Evolutionary conservation across 1,284 basidiomycete genomes (phyloP).

Genomic region (Ceratobasidium papillatum): DNA sequence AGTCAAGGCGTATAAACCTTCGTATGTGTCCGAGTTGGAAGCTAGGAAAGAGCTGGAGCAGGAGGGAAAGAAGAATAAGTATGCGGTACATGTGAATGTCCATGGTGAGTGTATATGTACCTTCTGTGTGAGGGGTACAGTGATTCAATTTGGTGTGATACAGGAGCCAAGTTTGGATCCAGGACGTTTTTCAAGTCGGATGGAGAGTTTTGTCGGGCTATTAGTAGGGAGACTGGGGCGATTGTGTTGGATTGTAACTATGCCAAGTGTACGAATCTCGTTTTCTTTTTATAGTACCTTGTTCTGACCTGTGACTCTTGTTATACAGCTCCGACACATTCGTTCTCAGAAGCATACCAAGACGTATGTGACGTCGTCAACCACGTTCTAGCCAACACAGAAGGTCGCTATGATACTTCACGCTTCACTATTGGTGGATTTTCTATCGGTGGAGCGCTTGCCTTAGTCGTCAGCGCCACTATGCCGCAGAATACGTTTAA

Average conservation of each 20-base stretch:
- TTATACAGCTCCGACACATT: neutral
- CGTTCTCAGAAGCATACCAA: slow-evolving; percentile 25
- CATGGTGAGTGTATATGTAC: neutral
- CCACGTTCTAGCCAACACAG: slow-evolving; percentile 3
- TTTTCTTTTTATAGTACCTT: neutral
- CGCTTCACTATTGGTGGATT: slow-evolving; percentile 22
- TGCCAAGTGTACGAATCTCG: neutral
- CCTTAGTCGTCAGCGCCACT: slow-evolving; percentile 23
- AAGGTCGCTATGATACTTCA: neutral
- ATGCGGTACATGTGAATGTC: slow-evolving; percentile 39
- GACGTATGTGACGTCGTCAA: slow-evolving; percentile 2
- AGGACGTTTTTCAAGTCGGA: neutral
- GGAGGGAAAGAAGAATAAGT: neutral
- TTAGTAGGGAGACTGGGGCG: slow-evolving; percentile 18
- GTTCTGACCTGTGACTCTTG: neutral
- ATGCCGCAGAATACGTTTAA: slow-evolving; percentile 16
- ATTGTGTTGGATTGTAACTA: slow-evolving; percentile 21
- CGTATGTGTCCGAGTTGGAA: neutral
- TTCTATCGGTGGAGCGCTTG: slow-evolving; percentile 22
- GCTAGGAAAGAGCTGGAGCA: neutral
- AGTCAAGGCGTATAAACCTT: slow-evolving; percentile 16
- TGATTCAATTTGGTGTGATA: neutral
- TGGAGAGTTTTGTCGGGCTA: slow-evolving; percentile 11
- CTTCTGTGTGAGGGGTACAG: neutral
- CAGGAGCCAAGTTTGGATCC: slow-evolving; percentile 6